Evolutionary conservation across 2,329 filamentous ascomycete genomes (phyloP), one percentile per base, ranked within the genome.

Genomic region (Epichloe gansuensis): DNA sequence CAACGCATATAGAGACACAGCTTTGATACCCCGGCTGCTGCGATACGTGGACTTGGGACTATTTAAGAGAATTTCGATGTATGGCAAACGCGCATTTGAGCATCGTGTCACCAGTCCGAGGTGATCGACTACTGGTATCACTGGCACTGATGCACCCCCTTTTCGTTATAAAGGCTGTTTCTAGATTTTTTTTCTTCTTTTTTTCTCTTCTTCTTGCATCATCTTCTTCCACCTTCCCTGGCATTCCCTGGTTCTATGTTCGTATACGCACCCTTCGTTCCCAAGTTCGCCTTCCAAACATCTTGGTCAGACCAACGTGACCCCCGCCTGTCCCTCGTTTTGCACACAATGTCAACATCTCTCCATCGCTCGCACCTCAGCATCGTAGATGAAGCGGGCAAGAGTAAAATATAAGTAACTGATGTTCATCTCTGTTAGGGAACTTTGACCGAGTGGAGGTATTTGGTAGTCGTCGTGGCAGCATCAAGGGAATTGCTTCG

Each of bases 401-500:
- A 50, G n/a, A 25, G 15, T 11, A 27, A 9, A 43, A 25, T 17
- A 45, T 31, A 31, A 13, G 13, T 35, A 17, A 39, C 21, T 25
- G 7, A 41, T 46, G 43, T 39, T 39, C 11, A 40, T 51, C n/a
- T 51, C 42, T 40, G 25, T 23, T 17, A 8, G 31, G n/a, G 9
- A 23, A 46, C 31, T 25, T 46, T 34, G 49, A 21, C 43, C 15
- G 27, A 50, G 47, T 35, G 44, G 48, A 40, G 23, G 40, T n/a
- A 47, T 31, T 31, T 51, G 39, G 23, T 45, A 13, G 48, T 53
- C 47, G 47, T 50, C 41, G 40, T 45, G 23, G 47, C 52, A 48
- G 42, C 25, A 49, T 79, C 73, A 66, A 27, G 75, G 77, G 63
- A 74, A 71, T 73, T 74, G 71, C 70, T 74, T 75, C 70, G 71